These are phyloP conservation scores for Alternaria arbusti DNA, from an alignment of 2,329 filamentous ascomycete genomes.

Conservation along the genomic window DNA sequence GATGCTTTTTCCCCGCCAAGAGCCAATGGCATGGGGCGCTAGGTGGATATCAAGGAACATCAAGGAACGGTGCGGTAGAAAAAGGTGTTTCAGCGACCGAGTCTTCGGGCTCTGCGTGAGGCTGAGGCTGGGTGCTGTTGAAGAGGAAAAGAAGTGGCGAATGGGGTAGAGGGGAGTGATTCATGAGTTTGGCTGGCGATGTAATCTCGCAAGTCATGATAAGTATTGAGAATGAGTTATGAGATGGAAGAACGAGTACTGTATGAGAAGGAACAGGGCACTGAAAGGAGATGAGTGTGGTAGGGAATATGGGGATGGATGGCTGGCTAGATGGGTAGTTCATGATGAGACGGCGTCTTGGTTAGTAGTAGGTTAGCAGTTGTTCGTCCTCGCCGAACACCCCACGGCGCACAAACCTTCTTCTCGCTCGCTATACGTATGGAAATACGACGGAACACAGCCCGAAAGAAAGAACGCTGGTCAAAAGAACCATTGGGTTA, in stretches of 20 bases:
- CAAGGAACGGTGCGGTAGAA: background rate
- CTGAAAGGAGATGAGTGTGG: background rate
- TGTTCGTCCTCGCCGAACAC: background rate
- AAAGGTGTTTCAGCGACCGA: background rate
- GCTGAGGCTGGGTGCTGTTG: background rate
- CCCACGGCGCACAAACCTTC: background rate
- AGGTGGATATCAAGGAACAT: background rate
- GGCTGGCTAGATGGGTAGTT: background rate
- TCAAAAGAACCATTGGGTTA: background rate
- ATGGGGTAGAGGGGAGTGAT: background rate
- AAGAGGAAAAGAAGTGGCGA: background rate
- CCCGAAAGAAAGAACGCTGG: background rate
- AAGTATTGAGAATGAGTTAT: background rate
- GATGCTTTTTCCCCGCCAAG: background rate
- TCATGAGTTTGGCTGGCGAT: too few relatives aligned
- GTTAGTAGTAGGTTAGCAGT: background rate
- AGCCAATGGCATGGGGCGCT: background rate
- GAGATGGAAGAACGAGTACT: background rate
- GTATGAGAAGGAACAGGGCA: background rate
- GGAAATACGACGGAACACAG: background rate
- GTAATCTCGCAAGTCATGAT: background rate
- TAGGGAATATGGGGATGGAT: background rate
- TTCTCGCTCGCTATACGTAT: background rate
- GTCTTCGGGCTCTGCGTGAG: background rate
- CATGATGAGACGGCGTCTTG: background rate